phyloP scores from a whole-genome alignment of 805 yeast species.

The Helenozyma baotianmanensis region DNA sequence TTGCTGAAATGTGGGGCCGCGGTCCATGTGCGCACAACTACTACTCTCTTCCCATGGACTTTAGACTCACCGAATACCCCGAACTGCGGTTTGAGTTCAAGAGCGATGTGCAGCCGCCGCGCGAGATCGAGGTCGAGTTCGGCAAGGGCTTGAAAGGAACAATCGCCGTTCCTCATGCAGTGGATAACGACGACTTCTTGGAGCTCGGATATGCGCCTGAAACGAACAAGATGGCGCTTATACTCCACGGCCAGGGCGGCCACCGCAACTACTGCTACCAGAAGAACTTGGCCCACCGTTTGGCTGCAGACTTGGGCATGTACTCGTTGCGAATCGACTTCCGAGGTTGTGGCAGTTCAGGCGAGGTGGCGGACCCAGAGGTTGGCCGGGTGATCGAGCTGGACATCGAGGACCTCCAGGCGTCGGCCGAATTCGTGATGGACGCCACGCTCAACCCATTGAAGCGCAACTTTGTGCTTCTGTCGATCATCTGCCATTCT shows the following conservation, averaged over 20 bases:
- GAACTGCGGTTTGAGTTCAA: conserved; percentile 6
- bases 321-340: conserved; percentile 77
- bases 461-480: conserved; percentile 42
- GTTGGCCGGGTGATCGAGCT: conserved; percentile 55
- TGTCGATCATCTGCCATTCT: conserved; percentile 70
- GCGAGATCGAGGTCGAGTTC: conserved; percentile 33
- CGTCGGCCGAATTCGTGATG: conserved; percentile 25
- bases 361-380: conserved; percentile 33
- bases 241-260: conserved; percentile 84
- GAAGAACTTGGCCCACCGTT: conserved; percentile 50
- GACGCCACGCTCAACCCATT: conserved; percentile 30
- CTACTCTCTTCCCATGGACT: too few relatives aligned
- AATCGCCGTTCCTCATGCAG: conserved; percentile 34
- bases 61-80: too few relatives aligned
- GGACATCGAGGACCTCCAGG: conserved; percentile 66
- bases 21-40: too few relatives aligned
- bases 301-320: conserved; percentile 58
- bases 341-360: conserved; percentile 79
- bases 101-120: conserved; percentile 18
- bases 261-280: conserved; percentile 80
- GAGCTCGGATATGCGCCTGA: conserved; percentile 31
- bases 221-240: conserved; percentile 50
- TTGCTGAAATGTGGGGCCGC: too few relatives aligned
- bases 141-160: conserved; percentile 35
- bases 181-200: conserved; percentile 19